Evolutionary conservation across 2,329 filamentous ascomycete species (phyloP).

Genomic region (Aspergillus neotritici): DNA sequence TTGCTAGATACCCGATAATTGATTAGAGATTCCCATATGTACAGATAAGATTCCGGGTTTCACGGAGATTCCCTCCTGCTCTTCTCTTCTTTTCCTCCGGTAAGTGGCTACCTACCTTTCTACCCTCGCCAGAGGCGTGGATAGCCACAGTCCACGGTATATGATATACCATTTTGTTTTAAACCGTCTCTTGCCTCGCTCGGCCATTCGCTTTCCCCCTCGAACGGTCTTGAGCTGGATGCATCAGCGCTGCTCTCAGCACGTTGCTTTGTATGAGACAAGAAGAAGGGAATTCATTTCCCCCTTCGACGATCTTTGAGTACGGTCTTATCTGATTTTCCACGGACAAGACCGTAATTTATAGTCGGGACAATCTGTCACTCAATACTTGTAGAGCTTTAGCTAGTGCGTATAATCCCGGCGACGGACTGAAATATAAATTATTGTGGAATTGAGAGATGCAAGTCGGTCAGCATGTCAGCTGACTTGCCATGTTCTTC

Average conservation of each 20-base stretch:
- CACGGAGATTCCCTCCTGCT: constrained; percentile 6
- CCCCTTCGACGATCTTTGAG: constrained; percentile 46
- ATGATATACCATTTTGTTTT: background rate
- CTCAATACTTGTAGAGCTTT: too few species aligned
- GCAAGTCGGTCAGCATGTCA: too few species aligned
- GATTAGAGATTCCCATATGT: constrained; percentile 12
- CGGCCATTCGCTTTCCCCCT: constrained; percentile 34
- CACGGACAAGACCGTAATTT: constrained; percentile 42
- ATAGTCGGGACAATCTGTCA: constrained; percentile 40
- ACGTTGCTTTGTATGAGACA: constrained; percentile 40
- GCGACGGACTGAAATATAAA: too few species aligned
- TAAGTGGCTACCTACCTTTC: background rate
- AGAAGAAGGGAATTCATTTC: constrained; percentile 31
- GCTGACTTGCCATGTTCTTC: too few species aligned
- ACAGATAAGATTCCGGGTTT: constrained; percentile 11
- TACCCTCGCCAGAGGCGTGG: background rate
- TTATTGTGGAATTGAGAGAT: too few species aligned
- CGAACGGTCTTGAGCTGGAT: constrained; percentile 41
- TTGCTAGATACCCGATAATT: constrained; percentile 22
- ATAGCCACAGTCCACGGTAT: background rate
- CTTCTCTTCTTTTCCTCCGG: constrained; percentile 1
- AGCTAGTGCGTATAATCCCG: too few species aligned
- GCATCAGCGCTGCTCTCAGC: constrained; percentile 18
- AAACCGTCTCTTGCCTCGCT: constrained; percentile 48
- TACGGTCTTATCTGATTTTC: constrained; percentile 40